These are phyloP conservation scores for Podaxis sp. DNA, from an alignment of 768 basidiomycete species.

Conservation along the genomic window DNA sequence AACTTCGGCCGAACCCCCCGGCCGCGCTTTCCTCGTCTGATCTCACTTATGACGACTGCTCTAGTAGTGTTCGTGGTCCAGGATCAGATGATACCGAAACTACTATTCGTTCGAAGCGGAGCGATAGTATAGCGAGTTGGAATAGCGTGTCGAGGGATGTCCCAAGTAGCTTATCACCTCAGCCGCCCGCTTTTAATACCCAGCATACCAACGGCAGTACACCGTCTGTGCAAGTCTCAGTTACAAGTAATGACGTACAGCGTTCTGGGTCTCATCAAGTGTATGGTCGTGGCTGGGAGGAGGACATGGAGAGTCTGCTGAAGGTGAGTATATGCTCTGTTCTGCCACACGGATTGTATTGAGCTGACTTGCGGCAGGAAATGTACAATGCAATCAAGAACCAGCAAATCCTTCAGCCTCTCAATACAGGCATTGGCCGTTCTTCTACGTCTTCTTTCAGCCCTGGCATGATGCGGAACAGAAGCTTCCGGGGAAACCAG, in stretches of 20 bases:
- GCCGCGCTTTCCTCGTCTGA: constrained; percentile 57
- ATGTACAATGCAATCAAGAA: constrained; percentile 92
- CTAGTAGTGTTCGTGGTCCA: constrained; percentile 54
- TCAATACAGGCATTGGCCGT: constrained; percentile 46
- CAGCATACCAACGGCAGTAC: constrained; percentile 59
- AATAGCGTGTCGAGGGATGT: constrained; percentile 72
- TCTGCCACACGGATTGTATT: background rate
- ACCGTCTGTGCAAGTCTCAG: constrained; percentile 59
- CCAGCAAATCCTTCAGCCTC: constrained; percentile 87
- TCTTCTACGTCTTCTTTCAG: constrained; percentile 57
- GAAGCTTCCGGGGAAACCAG: constrained; percentile 62
- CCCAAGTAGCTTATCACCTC: constrained; percentile 33
- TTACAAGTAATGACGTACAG: constrained; percentile 30
- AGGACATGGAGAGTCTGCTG: constrained; percentile 81
- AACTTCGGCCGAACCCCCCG: constrained; percentile 56
- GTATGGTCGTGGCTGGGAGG: constrained; percentile 77
- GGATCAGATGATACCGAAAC: constrained; percentile 61
- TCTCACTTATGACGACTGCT: constrained; percentile 62
- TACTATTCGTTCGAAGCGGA: constrained; percentile 63
- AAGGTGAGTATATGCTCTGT: constrained; percentile 37
- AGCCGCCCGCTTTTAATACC: constrained; percentile 27
- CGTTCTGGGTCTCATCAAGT: constrained; percentile 30
- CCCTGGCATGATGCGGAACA: constrained; percentile 61
- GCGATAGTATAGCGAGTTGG: constrained; percentile 85
- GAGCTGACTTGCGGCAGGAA: constrained; percentile 51